Percentiles rank a stretch among this genome's conserved stretches.
phyloP scores from a whole-genome alignment of 2,329 filamentous ascomycete species.

The Pseudocercospora crystallina region DNA sequence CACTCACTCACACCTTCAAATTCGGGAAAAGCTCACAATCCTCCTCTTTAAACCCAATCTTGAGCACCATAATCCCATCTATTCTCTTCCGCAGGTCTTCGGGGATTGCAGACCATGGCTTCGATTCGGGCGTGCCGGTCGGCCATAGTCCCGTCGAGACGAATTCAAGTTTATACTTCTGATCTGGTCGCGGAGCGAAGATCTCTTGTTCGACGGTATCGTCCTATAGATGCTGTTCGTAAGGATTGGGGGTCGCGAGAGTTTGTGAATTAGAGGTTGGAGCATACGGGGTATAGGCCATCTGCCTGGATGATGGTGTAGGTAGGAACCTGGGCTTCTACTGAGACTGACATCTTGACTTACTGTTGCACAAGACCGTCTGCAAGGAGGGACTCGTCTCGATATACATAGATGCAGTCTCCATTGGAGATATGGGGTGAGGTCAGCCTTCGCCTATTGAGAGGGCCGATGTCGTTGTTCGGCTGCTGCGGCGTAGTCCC shows the following conservation, averaged over 20 bases:
- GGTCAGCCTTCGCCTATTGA: too few relatives aligned
- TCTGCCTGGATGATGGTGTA: conserved; percentile 35
- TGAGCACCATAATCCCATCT: conserved; percentile 33
- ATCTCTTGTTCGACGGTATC: conserved; percentile 28
- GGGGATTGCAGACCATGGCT: conserved; percentile 32
- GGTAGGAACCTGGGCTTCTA: conserved; percentile 19
- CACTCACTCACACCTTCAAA: conserved; percentile 31
- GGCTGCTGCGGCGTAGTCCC: too few relatives aligned
- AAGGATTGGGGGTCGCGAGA: background rate
- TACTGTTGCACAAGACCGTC: background rate
- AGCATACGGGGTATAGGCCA: conserved; percentile 28
- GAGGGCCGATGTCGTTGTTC: too few relatives aligned
- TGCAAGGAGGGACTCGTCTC: too few relatives aligned
- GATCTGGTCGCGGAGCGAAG: conserved; percentile 26
- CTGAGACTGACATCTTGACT: conserved; percentile 3
- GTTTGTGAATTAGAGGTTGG: too few relatives aligned
- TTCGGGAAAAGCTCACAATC: conserved; percentile 32
- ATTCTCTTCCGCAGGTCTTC: conserved; percentile 29
- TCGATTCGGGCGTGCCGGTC: conserved; percentile 21
- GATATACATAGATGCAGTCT: too few relatives aligned
- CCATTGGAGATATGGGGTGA: too few relatives aligned
- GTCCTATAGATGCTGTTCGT: conserved; percentile 20
- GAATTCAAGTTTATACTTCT: conserved; percentile 30
- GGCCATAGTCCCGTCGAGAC: conserved; percentile 26
- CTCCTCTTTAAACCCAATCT: conserved; percentile 29